Evolutionary conservation across 371 early-diverging fungal species (phyloP).

Genomic region (Syncephalastrum contaminatum): DNA sequence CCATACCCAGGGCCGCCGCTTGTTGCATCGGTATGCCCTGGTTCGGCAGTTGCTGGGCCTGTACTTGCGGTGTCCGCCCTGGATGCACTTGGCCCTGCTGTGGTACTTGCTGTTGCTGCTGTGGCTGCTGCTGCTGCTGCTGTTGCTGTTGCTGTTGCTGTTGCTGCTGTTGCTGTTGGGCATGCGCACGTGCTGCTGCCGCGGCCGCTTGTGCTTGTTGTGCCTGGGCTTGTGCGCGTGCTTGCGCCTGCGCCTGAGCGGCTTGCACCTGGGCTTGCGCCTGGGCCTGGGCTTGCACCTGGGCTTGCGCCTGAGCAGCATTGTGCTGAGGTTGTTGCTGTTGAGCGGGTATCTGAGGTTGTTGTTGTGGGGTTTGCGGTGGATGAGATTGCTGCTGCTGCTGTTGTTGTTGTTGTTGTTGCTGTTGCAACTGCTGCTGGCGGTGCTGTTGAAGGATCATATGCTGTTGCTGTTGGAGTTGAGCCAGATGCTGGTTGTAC

Average conservation of each 20-base stretch:
- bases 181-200: too few relatives aligned
- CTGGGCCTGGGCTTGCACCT: conserved; percentile 18
- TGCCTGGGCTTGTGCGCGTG: conserved; percentile 13
- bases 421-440: conserved; percentile 24
- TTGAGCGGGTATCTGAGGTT: conserved; percentile 11
- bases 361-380: conserved; percentile 13
- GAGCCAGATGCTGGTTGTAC: conserved; percentile 13
- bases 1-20: conserved; percentile 2
- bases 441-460: conserved; percentile 28
- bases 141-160: conserved; percentile 17
- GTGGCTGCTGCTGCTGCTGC: conserved; percentile 14
- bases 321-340: conserved; percentile 14
- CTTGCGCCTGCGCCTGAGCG: conserved; percentile 10
- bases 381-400: conserved; percentile 30
- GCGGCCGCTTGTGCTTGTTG: conserved; percentile 3
- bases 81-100: conserved; percentile 17
- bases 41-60: conserved; percentile 19
- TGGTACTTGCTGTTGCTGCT: conserved; percentile 25
- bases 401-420: conserved; percentile 35
- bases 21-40: conserved; percentile 9
- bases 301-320: too few relatives aligned
- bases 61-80: conserved; percentile 20
- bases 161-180: conserved; percentile 15
- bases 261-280: conserved; percentile 9
- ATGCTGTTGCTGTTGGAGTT: conserved; percentile 30